phyloP scores from a whole-genome alignment of 2,329 filamentous ascomycete species.

The Fusarium sarcochroum region DNA sequence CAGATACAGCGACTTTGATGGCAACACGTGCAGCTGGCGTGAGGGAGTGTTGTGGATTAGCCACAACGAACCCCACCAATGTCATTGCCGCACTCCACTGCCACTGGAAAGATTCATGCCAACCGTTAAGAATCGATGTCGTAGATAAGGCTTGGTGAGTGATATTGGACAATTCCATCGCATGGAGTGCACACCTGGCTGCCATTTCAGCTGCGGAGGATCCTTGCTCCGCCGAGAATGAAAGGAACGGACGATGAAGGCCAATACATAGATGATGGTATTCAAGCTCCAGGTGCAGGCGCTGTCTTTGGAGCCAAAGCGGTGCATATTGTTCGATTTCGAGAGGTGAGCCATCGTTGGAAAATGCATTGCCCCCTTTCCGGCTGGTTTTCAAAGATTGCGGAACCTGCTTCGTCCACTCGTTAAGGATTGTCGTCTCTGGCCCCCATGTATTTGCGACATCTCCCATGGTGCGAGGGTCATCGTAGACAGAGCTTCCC shows the following conservation, averaged over 20 bases:
- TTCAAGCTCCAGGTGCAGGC: constrained; percentile 7
- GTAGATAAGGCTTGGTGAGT: not conserved
- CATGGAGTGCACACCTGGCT: constrained; percentile 4
- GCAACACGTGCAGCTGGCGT: not conserved
- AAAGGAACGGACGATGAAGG: constrained; percentile 18
- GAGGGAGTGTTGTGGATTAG: not conserved
- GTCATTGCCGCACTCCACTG: constrained; percentile 26
- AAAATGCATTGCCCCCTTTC: not conserved
- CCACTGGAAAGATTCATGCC: constrained; percentile 28
- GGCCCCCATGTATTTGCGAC: not conserved
- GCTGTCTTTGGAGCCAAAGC: constrained; percentile 17
- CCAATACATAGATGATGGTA: constrained; percentile 20
- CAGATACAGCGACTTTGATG: not conserved
- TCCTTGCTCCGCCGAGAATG: constrained; percentile 2
- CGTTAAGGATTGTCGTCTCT: not conserved
- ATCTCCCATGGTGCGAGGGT: not conserved
- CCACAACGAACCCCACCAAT: constrained; percentile 4
- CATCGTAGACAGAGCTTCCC: not conserved
- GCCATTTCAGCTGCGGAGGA: not conserved
- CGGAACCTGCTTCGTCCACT: constrained; percentile 9
- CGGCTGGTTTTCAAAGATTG: not conserved
- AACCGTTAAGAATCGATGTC: constrained; percentile 6
- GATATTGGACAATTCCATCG: constrained; percentile 12
- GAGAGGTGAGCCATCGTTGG: not conserved
- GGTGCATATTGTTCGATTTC: constrained; percentile 13